Evolutionary conservation across 768 basidiomycete genomes (phyloP).

Genomic region (Trametes cinnabarina): DNA sequence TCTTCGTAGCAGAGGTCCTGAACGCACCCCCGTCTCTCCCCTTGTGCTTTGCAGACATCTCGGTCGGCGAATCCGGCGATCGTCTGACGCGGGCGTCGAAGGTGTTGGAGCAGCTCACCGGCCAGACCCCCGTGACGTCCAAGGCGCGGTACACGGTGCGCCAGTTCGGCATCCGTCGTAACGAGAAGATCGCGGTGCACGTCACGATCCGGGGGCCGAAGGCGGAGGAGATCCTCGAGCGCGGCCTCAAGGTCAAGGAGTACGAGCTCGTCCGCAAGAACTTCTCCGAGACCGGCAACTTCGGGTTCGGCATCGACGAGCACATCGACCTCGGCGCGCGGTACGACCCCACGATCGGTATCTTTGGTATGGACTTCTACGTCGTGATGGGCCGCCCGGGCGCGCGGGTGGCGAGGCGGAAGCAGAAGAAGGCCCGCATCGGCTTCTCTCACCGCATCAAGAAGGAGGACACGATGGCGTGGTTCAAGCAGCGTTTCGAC

Average conservation of each 20-base stretch:
- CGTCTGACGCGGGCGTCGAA: conserved; percentile 98
- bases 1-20: conserved; percentile 5
- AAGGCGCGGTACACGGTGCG: conserved; percentile 99
- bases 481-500: conserved; percentile 99
- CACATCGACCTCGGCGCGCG: conserved; percentile 99
- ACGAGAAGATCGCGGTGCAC: conserved; percentile 99
- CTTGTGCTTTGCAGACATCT: conserved; percentile 91
- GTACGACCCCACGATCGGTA: conserved; percentile 98
- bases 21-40: background rate
- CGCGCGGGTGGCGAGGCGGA: conserved; percentile 85
- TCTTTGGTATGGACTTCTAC: conserved; percentile 99
- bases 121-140: conserved; percentile 98
- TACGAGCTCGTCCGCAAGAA: conserved; percentile 97
- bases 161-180: conserved; percentile 98
- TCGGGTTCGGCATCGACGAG: conserved; percentile 98
- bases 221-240: conserved; percentile 99
- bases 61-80: conserved; percentile 99
- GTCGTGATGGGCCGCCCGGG: conserved; percentile 98
- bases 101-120: conserved; percentile 98
- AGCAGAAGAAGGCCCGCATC: conserved; percentile 81
- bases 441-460: conserved; percentile 88
- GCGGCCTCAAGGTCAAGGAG: conserved; percentile 99
- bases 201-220: conserved; percentile 99
- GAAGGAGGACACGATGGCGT: conserved; percentile 95
- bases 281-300: conserved; percentile 99